These are phyloP conservation scores for Omphalea diandra DNA, from an alignment of 441 rosid species.

Conservation along the genomic window DNA sequence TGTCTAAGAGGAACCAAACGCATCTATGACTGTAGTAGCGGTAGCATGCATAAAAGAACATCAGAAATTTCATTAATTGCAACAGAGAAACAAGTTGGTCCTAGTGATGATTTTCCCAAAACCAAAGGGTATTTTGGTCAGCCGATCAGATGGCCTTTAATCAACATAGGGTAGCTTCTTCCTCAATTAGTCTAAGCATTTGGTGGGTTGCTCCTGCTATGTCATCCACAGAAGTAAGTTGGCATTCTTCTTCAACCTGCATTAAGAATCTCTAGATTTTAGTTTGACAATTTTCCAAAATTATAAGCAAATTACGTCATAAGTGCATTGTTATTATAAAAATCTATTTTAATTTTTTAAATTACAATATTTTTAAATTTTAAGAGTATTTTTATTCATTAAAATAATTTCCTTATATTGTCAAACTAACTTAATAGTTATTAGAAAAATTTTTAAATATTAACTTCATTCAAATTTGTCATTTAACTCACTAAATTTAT, in stretches of 20 bases:
- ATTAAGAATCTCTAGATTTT: slow-evolving; percentile 19
- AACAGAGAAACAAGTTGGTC: not conserved
- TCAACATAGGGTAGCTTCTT: slow-evolving; percentile 38
- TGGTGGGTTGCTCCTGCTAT: slow-evolving; percentile 81
- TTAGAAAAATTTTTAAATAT: too few species aligned
- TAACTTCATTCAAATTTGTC: too few species aligned
- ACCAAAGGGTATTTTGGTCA: not conserved
- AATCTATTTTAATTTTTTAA: too few species aligned
- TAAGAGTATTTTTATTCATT: too few species aligned
- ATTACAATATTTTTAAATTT: too few species aligned
- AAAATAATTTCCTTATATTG: too few species aligned
- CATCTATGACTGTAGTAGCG: too few species aligned
- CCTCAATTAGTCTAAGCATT: slow-evolving; percentile 76
- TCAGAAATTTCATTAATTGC: not conserved
- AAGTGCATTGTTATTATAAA: too few species aligned
- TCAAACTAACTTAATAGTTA: too few species aligned
- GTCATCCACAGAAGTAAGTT: slow-evolving; percentile 76
- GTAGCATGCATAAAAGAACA: not conserved
- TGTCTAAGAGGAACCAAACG: too few species aligned
- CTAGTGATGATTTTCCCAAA: not conserved
- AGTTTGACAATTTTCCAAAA: slow-evolving; percentile 12
- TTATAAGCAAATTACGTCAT: slow-evolving; percentile 2
- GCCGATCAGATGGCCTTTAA: not conserved
- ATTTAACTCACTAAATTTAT: too few species aligned
- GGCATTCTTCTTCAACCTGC: slow-evolving; percentile 94